A percentile compares a stretch with the other conserved stretches of the same genome.
Conservation (phyloP, 116 monocot genomes). For the Trichopus zeylanicus region DNA sequence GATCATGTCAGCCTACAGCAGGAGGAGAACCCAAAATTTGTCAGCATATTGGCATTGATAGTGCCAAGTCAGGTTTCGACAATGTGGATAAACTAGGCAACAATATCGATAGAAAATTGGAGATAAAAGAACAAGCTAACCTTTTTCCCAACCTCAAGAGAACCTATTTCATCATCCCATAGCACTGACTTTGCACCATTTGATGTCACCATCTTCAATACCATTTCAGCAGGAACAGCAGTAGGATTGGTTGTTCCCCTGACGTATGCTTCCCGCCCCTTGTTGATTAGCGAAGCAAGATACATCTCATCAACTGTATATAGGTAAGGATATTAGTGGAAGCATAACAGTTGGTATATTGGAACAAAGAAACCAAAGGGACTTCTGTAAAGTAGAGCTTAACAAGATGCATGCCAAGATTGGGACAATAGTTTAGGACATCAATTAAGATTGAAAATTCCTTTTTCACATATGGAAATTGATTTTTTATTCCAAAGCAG, state of each 20-base stretch:
- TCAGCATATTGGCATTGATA: no score
- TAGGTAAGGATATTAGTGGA: constrained; percentile 1
- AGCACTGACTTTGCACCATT: constrained; percentile 85
- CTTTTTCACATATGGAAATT: no score
- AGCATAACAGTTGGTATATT: no score
- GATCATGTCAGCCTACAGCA: constrained; percentile 72
- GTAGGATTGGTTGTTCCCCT: constrained; percentile 69
- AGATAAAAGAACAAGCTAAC: constrained; percentile 18
- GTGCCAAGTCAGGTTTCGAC: no score
- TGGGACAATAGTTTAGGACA: no score
- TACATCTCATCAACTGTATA: constrained; percentile 92
- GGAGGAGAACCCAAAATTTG: not conserved
- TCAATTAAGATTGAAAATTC: not conserved
- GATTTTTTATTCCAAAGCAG: no score
- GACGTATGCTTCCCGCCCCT: constrained; percentile 64
- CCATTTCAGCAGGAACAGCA: constrained; percentile 59
- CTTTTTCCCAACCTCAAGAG: constrained; percentile 90
- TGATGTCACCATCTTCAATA: constrained; percentile 79
- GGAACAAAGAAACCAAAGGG: no score
- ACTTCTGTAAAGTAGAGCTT: no score
- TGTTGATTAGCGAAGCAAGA: constrained; percentile 84
- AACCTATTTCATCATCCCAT: constrained; percentile 89
- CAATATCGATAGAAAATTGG: not conserved
- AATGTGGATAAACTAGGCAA: no score
- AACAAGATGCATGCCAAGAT: no score